A percentile compares a stretch with the other conserved stretches of the same genome.
Evolutionary conservation across 345 rosid species (phyloP).

Genomic region (Lenwebbia sp.): DNA sequence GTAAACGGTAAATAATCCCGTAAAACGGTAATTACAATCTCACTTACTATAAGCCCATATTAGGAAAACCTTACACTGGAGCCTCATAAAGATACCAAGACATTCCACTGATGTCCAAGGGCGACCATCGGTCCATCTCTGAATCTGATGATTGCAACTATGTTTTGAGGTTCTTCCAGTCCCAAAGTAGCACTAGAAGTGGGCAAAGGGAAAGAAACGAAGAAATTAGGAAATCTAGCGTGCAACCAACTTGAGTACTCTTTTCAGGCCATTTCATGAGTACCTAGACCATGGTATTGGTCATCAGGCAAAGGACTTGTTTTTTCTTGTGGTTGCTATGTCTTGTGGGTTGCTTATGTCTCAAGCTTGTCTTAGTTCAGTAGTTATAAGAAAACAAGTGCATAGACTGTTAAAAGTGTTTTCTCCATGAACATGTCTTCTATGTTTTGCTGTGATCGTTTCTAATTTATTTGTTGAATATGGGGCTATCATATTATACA

Average conservation of each 20-base stretch:
- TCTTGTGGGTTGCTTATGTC: not conserved
- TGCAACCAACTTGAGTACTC: not conserved
- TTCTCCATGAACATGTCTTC: no score
- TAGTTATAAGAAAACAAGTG: no score
- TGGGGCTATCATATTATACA: no score
- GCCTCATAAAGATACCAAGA: not conserved
- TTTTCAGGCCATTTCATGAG: not conserved
- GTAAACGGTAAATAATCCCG: no score
- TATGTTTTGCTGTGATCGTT: no score
- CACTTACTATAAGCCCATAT: no score
- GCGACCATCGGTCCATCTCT: not conserved
- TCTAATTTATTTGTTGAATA: no score
- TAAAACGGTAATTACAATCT: no score
- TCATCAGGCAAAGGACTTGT: not conserved
- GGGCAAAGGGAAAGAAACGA: not conserved
- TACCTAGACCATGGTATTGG: not conserved
- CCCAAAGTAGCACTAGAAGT: not conserved
- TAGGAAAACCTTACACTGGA: no score
- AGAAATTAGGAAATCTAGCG: not conserved
- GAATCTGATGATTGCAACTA: not conserved
- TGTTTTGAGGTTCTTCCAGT: not conserved
- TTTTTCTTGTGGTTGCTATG: no score
- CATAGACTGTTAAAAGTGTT: no score
- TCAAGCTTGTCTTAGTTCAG: not conserved
- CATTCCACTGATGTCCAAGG: not conserved